Conservation (phyloP, 2,329 filamentous ascomycete genomes). For the Sclerotinia glacialis region DNA sequence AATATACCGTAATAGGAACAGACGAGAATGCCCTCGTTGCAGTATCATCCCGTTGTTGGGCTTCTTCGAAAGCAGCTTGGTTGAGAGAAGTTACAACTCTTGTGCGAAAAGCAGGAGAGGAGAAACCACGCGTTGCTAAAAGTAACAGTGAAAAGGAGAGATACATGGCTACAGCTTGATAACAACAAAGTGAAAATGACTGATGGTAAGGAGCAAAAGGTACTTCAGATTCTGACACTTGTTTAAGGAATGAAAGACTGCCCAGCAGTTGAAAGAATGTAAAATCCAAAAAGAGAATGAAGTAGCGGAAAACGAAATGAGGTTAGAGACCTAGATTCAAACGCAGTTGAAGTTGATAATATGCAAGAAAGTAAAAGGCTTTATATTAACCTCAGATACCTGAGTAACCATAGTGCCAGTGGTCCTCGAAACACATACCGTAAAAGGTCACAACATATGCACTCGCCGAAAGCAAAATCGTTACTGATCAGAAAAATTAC, state of each 20-base stretch:
- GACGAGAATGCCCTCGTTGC: slow-evolving; percentile 44
- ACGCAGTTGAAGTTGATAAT: not conserved
- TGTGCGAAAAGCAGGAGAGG: slow-evolving; percentile 8
- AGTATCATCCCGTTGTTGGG: slow-evolving; percentile 44
- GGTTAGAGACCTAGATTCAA: not conserved
- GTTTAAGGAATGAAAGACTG: slow-evolving; percentile 12
- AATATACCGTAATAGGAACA: slow-evolving; percentile 43
- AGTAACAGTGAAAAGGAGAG: slow-evolving; percentile 9
- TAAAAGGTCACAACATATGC: slow-evolving; percentile 1
- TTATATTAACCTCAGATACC: not conserved
- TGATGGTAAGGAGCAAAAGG: not conserved
- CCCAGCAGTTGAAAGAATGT: slow-evolving; percentile 8
- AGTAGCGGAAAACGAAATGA: not conserved
- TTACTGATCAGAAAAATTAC: not conserved
- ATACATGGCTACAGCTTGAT: slow-evolving; percentile 9
- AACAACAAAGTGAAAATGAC: not conserved
- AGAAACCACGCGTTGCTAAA: slow-evolving; percentile 1
- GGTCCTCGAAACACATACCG: not conserved
- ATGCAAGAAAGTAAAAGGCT: not conserved
- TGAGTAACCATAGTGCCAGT: slow-evolving; percentile 1
- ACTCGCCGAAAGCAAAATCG: not conserved
- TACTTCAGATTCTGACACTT: not conserved
- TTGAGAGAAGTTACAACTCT: slow-evolving; percentile 18
- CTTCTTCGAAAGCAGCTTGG: slow-evolving; percentile 43
- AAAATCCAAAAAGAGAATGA: not conserved